Evolutionary conservation across 2,329 filamentous ascomycete genomes (phyloP), one percentile per base, ranked within the genome.

Genomic region (Aureobasidium vineae): DNA sequence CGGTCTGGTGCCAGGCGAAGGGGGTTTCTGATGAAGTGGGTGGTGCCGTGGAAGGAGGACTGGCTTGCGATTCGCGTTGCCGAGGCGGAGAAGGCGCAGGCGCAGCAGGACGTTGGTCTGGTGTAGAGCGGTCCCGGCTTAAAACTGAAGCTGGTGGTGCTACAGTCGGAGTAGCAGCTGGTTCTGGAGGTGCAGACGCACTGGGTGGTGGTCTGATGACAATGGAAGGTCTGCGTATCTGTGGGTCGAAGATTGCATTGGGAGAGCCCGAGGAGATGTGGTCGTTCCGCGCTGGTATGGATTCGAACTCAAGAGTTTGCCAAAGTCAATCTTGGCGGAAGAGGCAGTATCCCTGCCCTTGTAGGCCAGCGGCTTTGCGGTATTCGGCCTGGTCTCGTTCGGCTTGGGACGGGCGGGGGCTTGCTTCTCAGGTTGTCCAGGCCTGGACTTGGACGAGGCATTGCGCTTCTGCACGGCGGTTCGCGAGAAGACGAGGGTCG

Each of bases 221-320:
- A 33, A 43, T 23, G 26, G 28, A 26, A 1, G 41, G 57, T 43
- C 41, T 61, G 28, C 41, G 41, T 23, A 49, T 38, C 28, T 49
- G 19, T 16, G 28, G 57, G 33, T 61, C 41, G n/a, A 61, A 61
- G 13, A 61, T 61, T n/a, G 41, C 28, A 61, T 61, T 61, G 28
- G 57, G 57, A 5, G 21, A 45, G n/a, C 19, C 43, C 16, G 57
- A 36, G n/a, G 43, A 26, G 57, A 36, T 11, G 15, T 19, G 6
- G 28, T 10, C 41, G 23, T 59, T 15, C 41, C 43, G 21, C 28
- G 57, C 57, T 16, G 26, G 31, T 36, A 61, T 1, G 57, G 57
- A 33, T 61, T 61, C 5, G 41, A 19, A 31, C n/a, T 49, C 28
- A 61, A 21, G 21, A 21, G 7, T 5, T 33, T 28, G 16, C 41